Conservation (phyloP, 73 alveolate genomes). For the Stentor roeselii region DNA sequence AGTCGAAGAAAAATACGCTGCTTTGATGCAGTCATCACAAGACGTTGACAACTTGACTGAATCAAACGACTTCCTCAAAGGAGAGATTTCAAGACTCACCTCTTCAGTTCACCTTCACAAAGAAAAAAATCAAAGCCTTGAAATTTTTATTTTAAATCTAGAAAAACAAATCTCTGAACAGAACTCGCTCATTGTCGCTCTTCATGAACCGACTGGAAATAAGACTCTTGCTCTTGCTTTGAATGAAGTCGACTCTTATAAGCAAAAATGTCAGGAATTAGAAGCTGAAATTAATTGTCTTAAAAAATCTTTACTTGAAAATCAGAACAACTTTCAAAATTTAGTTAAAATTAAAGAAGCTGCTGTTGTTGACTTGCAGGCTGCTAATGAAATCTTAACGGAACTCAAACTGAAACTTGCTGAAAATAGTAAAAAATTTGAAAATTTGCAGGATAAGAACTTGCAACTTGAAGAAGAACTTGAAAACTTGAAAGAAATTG, state of each 20-base stretch:
- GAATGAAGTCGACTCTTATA: neutral
- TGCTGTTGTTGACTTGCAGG: neutral
- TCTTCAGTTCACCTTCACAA: neutral
- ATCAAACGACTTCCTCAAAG: neutral
- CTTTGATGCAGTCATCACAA: neutral
- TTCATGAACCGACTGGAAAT: neutral
- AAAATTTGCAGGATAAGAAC: neutral
- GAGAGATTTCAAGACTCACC: neutral
- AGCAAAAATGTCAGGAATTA: neutral
- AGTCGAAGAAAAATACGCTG: neutral
- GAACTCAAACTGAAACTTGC: neutral
- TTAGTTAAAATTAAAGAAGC: neutral
- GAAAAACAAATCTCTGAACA: neutral
- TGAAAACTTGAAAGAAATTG: neutral
- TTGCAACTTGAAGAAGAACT: neutral
- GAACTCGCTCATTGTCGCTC: neutral
- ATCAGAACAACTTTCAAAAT: neutral
- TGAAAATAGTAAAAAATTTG: neutral
- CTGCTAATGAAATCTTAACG: neutral
- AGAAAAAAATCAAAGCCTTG: neutral
- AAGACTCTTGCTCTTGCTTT: neutral
- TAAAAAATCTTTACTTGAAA: neutral
- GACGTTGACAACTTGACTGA: neutral
- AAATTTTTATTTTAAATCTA: too few relatives aligned
- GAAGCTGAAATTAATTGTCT: neutral